Base-by-base conservation (phyloP, 768 basidiomycete species). In the Fistulinella prunicolor region DNA sequence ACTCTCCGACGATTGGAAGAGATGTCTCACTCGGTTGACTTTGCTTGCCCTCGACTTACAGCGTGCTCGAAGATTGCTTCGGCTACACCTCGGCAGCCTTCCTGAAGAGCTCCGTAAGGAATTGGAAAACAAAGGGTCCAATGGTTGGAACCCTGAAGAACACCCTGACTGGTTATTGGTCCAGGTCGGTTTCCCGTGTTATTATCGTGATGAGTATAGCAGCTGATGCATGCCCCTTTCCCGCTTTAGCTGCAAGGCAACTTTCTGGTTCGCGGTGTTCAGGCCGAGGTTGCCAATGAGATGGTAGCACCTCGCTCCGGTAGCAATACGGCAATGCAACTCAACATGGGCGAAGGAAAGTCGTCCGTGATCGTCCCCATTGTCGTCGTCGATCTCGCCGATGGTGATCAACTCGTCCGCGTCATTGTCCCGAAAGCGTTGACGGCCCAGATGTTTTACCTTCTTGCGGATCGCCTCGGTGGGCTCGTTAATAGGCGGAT, bases 401-500 rank as follows among this genome's bases (percentile, higher is more conserved):
- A 36, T 10, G 35, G 35, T 19, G 17, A 36, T 10, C 35, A 36
- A 19, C 35, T 36, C 16, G 35, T 12, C 2, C 22, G 16, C 76
- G n/a, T n/a, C n/a, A n/a, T n/a, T n/a, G n/a, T n/a, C n/a, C n/a
- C n/a, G n/a, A n/a, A n/a, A 48, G 60, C 75, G 0, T 64, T 79
- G 14, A 59, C 66, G 0, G 58, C 53, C 3, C 74, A 75, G 50
- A 78, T 76, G 75, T 77, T 79, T 49, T 66, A 71, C 24, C 51
- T 75, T 12, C 67, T 80, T 6, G 66, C 66, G 10, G 61, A 70
- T 12, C 66, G 72, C 7, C 53, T 80, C 3, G 60, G 68, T 21
- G 73, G 75, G 19, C 68, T 80, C 16, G 48, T 62, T 6, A 74
- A 78, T 51, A 67, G 75, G 9, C 71, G 71, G 0, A 56, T 80